Conservation (phyloP, 148 eudicot species). For the Rhododendron simsii region DNA sequence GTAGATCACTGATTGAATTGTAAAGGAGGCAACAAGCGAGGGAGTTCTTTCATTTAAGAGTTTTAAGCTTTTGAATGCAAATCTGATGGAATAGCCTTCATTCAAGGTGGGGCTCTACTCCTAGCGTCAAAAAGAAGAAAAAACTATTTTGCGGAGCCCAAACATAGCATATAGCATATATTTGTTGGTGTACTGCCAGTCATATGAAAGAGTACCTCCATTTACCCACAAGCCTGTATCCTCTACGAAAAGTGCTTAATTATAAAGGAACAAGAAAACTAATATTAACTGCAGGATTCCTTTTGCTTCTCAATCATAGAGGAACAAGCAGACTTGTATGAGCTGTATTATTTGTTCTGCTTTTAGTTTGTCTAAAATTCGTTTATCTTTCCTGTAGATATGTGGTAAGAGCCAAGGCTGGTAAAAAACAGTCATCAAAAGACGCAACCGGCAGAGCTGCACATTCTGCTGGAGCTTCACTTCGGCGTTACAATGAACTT, state of each 20-base stretch:
- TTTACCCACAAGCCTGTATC: not conserved
- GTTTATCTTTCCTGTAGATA: slow-evolving; percentile 46
- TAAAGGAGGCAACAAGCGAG: not conserved
- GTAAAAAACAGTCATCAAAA: slow-evolving; percentile 84
- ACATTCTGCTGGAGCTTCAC: slow-evolving; percentile 95
- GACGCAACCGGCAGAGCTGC: slow-evolving; percentile 71
- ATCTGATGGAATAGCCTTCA: not conserved
- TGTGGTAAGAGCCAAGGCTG: slow-evolving; percentile 94
- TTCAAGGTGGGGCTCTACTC: not conserved
- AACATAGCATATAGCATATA: not conserved
- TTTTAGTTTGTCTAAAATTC: not conserved
- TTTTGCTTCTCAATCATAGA: not conserved
- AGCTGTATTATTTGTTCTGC: not conserved
- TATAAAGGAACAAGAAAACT: not conserved
- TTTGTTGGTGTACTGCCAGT: not conserved
- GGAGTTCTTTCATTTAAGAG: not conserved
- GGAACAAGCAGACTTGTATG: not conserved
- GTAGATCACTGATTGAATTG: not conserved
- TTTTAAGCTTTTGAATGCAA: not conserved
- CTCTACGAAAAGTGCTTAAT: not conserved
- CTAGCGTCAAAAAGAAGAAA: not conserved
- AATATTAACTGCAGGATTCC: not conserved
- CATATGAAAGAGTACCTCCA: not conserved
- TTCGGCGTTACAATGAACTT: slow-evolving; percentile 89
- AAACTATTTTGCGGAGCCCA: not conserved